These are phyloP conservation scores for Penicillium sumatraense DNA, from an alignment of 2,329 filamentous ascomycete species.

Conservation along the genomic window DNA sequence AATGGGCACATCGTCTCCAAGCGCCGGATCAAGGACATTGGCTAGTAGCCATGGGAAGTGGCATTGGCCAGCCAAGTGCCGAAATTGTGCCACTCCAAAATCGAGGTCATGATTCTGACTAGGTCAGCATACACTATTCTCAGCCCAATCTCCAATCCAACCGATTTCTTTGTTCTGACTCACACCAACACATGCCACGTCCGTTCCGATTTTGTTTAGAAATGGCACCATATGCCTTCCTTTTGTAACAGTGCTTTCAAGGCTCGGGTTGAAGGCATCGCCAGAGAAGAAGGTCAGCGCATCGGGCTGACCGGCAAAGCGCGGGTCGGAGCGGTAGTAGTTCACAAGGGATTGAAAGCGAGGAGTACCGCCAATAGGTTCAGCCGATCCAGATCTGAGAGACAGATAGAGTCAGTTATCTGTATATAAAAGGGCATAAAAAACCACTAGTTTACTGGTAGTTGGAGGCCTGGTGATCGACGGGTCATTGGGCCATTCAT, in stretches of 20 bases:
- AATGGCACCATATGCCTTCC: constrained; percentile 88
- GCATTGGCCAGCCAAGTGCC: constrained; percentile 73
- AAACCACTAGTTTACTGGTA: too few species aligned
- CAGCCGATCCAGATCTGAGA: constrained; percentile 64
- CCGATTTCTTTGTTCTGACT: constrained; percentile 42
- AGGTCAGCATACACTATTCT: constrained; percentile 16
- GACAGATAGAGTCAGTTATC: constrained; percentile 28
- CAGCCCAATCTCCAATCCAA: not conserved
- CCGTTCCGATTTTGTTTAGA: constrained; percentile 75
- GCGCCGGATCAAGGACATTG: constrained; percentile 82
- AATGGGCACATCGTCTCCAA: constrained; percentile 75
- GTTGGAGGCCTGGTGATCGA: not conserved
- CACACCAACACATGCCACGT: constrained; percentile 82
- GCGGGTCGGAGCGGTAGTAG: constrained; percentile 69
- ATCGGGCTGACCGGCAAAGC: constrained; percentile 66
- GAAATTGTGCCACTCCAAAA: constrained; percentile 83
- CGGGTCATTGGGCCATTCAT: constrained; percentile 19
- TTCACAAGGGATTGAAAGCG: constrained; percentile 80
- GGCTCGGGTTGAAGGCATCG: constrained; percentile 88
- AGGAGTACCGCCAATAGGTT: constrained; percentile 80
- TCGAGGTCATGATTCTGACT: constrained; percentile 85
- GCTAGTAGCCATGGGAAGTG: constrained; percentile 88
- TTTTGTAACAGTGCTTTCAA: constrained; percentile 89
- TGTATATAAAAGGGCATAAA: too few species aligned
- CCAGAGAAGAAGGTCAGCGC: constrained; percentile 85